These are phyloP conservation scores for Metschnikowia cerradonensis DNA, from an alignment of 805 yeast genomes.

Conservation along the genomic window DNA sequence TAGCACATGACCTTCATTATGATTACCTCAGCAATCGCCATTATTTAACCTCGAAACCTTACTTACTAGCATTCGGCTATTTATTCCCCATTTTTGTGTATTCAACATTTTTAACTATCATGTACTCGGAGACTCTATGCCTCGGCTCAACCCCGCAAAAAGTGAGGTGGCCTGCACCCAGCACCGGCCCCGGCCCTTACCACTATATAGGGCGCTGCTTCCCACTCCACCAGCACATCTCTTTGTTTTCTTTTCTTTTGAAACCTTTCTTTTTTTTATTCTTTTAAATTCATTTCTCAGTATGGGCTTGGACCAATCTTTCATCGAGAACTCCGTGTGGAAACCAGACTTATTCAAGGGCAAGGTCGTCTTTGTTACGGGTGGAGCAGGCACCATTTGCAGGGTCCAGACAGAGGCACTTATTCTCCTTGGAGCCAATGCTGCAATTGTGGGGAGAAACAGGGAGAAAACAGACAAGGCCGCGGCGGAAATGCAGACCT, in stretches of 20 bases:
- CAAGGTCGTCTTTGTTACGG: conserved; percentile 29
- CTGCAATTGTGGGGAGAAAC: conserved; percentile 28
- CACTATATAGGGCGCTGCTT: neutral
- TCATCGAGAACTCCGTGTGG: conserved; percentile 21
- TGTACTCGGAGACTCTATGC: neutral
- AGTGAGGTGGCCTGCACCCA: conserved; percentile 4
- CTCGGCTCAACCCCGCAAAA: conserved; percentile 15
- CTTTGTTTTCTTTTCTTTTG: neutral
- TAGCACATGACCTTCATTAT: too few species aligned
- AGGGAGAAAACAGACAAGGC: conserved; percentile 22
- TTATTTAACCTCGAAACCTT: neutral
- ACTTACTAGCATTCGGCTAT: too few species aligned
- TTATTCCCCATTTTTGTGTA: too few species aligned
- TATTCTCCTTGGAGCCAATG: conserved; percentile 27
- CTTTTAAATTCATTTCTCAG: neutral
- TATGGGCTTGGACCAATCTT: conserved; percentile 20
- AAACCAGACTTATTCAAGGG: conserved; percentile 26
- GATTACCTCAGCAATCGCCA: neutral
- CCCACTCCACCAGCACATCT: neutral
- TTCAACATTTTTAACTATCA: too few species aligned
- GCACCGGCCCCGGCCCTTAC: neutral
- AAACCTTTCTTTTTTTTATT: too few species aligned
- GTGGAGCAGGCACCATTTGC: conserved; percentile 30
- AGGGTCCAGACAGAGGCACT: conserved; percentile 28
- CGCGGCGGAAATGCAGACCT: conserved; percentile 20